Evolutionary conservation across 2,329 filamentous ascomycete species (phyloP).

Genomic region (Hypoxylon sp.): DNA sequence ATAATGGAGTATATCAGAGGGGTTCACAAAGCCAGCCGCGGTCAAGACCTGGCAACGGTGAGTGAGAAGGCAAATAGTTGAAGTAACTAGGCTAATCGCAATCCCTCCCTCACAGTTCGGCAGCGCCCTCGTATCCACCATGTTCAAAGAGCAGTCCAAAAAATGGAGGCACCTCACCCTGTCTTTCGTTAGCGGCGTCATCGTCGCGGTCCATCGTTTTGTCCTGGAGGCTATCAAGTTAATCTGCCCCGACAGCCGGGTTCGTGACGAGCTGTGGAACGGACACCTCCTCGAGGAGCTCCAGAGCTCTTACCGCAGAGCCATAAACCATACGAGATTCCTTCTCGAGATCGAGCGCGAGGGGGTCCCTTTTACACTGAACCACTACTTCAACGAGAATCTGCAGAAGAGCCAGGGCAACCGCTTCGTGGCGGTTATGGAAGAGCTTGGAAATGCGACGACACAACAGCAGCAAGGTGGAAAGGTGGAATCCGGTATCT

Average conservation of each 20-base stretch:
- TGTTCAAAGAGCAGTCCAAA: constrained; percentile 58
- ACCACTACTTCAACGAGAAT: constrained; percentile 57
- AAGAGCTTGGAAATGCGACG: constrained; percentile 13
- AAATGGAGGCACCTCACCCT: constrained; percentile 57
- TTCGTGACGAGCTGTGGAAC: constrained; percentile 51
- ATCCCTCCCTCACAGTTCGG: constrained; percentile 29
- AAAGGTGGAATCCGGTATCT: constrained; percentile 31
- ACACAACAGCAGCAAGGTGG: constrained; percentile 21
- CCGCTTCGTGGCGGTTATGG: constrained; percentile 34
- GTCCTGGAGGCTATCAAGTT: constrained; percentile 50
- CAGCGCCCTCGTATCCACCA: constrained; percentile 45
- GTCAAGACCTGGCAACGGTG: constrained; percentile 54
- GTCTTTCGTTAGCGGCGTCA: constrained; percentile 54
- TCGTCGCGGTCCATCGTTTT: constrained; percentile 55
- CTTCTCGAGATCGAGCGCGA: constrained; percentile 59
- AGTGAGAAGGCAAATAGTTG: background rate
- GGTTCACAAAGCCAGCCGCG: constrained; percentile 51
- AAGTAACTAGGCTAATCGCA: background rate
- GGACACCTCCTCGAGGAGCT: constrained; percentile 53
- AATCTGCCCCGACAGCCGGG: constrained; percentile 52
- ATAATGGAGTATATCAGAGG: constrained; percentile 56
- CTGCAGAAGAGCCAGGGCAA: constrained; percentile 41
- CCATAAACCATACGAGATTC: constrained; percentile 54
- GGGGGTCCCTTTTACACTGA: constrained; percentile 55
- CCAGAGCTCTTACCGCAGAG: constrained; percentile 51